Base-by-base conservation (phyloP, 2,329 filamentous ascomycete species). In the Colletotrichum kahawae region DNA sequence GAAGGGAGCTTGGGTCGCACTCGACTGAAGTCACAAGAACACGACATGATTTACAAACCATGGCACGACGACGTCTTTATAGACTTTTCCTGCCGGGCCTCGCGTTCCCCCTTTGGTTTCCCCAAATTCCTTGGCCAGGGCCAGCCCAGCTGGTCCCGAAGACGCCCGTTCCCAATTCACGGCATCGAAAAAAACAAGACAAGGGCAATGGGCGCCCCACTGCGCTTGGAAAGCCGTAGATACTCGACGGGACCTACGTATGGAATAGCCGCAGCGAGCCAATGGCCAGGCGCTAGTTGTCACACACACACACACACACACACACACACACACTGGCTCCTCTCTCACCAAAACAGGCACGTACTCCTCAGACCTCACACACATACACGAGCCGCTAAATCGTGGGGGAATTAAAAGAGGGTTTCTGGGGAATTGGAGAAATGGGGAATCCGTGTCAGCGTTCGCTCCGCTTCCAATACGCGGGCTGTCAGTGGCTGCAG, bases 21-120 rank as follows among this genome's bases (percentile, higher is more conserved):
- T 65, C 72, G 56, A 54, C 72, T 64, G 62, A 51, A 43, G 10
- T 56, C 43, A 34, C 63, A 67, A 27, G 21, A 36, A 38, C 6
- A 4, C 38, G 8, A 43, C 9, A 21, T 10, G 7, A 34, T 9
- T 24, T 2, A 7, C 54, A 67, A 31, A 33, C 10, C 70, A 48
- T 34, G 56, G 63, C 62, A 72, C 38, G 21, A 67, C 68, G 68
- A 57, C 7, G 72, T 71, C 72, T 72, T 72, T 72, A 67, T 75
- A 75, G 72, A 67, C 67, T 51, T 62, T 51, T 31, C 6, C 9
- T 18, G 56, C 43, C 8, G 29, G 18, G 43, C 38, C 21, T 57
- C 24, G 13, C 54, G 10, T 21, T 29, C 29, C 48, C 29, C 5
- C 48, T 62, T 31, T 27, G 10, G 1, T 9, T 31, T 31, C 38